Percentiles rank a stretch among this genome's conserved stretches.
These are phyloP conservation scores for Nothophaeocryptopus gaeumannii DNA, from an alignment of 2,329 filamentous ascomycete species.

Conservation along the genomic window DNA sequence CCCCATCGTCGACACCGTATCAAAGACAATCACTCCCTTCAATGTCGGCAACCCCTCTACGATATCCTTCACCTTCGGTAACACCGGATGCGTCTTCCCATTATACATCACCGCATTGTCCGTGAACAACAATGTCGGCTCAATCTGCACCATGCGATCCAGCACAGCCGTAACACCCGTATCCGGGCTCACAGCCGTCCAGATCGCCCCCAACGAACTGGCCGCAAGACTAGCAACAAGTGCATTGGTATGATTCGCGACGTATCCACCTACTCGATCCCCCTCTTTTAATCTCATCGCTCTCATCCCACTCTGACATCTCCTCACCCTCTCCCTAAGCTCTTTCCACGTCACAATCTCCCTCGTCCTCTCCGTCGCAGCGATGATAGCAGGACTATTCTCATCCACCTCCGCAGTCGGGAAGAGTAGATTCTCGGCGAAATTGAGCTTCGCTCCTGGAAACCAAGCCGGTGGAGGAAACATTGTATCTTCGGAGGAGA, in stretches of 20 bases:
- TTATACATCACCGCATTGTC: constrained; percentile 91
- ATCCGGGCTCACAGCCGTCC: constrained; percentile 91
- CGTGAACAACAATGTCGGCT: constrained; percentile 76
- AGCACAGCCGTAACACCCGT: constrained; percentile 88
- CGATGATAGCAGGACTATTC: constrained; percentile 68
- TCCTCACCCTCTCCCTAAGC: constrained; percentile 72
- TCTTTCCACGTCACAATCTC: constrained; percentile 73
- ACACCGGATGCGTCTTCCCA: constrained; percentile 79
- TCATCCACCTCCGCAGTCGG: constrained; percentile 61
- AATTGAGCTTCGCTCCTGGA: constrained; percentile 74
- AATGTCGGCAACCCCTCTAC: constrained; percentile 65
- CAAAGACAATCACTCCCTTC: constrained; percentile 70
- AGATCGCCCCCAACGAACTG: constrained; percentile 78
- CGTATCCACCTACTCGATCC: constrained; percentile 67
- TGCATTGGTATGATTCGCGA: constrained; percentile 86
- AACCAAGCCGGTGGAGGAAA: constrained; percentile 90
- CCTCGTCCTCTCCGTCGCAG: constrained; percentile 69
- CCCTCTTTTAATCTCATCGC: constrained; percentile 61
- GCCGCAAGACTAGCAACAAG: constrained; percentile 84
- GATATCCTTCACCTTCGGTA: constrained; percentile 76
- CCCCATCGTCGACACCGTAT: constrained; percentile 54
- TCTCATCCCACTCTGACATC: constrained; percentile 68
- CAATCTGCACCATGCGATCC: constrained; percentile 81
- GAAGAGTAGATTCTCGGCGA: constrained; percentile 90
- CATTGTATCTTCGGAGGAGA: constrained; percentile 66